Conservation (phyloP, 192 early-diverging fungal genomes). For the Backusella tarrabulga region DNA sequence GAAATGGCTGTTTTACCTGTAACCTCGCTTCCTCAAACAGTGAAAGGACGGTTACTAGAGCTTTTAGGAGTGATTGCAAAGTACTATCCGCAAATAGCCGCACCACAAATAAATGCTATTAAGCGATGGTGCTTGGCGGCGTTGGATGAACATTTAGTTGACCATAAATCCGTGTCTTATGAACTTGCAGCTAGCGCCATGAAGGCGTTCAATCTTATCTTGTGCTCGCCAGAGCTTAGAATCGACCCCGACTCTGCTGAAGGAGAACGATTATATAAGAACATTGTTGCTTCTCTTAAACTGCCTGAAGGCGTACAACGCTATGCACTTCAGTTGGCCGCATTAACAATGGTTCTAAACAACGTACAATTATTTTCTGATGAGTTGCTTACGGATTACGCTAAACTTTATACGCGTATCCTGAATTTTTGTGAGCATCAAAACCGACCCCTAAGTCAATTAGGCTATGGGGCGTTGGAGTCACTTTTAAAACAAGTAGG, state of each 20-base stretch:
- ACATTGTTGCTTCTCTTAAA: slow-evolving; percentile 3
- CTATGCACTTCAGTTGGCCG: slow-evolving; percentile 23
- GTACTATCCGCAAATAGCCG: slow-evolving; percentile 32
- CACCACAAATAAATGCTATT: not conserved
- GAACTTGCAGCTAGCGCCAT: not conserved
- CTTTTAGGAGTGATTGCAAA: slow-evolving; percentile 42
- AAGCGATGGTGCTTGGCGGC: slow-evolving; percentile 19
- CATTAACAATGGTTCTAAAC: slow-evolving; percentile 35
- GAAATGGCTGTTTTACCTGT: not conserved
- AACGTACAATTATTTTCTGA: slow-evolving; percentile 36
- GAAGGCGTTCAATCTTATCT: slow-evolving; percentile 7
- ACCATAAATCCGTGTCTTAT: slow-evolving; percentile 12
- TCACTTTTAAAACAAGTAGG: slow-evolving; percentile 35
- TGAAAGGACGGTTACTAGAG: slow-evolving; percentile 43
- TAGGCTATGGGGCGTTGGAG: slow-evolving; percentile 38
- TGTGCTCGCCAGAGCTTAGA: slow-evolving; percentile 33
- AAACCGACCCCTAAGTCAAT: slow-evolving; percentile 32
- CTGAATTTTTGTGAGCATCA: slow-evolving; percentile 33
- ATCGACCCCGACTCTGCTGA: slow-evolving; percentile 1
- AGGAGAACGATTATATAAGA: not conserved
- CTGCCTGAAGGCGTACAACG: not conserved
- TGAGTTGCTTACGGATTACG: slow-evolving; percentile 30
- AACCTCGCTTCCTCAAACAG: not conserved
- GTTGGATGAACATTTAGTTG: slow-evolving; percentile 31
- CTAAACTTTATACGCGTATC: slow-evolving; percentile 31